These are phyloP conservation scores for Chrysanthemum makinoi DNA, from an alignment of 129 eudicot genomes.

Conservation along the genomic window DNA sequence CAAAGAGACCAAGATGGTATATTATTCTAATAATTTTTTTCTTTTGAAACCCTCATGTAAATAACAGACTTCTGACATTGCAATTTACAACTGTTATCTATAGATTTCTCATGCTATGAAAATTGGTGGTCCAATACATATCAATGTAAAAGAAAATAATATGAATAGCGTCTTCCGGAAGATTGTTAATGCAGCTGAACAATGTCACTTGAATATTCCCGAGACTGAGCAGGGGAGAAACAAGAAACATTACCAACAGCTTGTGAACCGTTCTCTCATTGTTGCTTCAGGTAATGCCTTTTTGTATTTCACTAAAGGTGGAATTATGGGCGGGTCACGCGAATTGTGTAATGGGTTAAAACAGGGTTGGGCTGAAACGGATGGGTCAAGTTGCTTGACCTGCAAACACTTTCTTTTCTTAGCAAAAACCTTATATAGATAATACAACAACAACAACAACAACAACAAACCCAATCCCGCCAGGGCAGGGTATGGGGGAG, in stretches of 20 bases:
- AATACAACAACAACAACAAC: no score
- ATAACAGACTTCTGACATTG: slow-evolving; percentile 13
- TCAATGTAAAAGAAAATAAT: slow-evolving; percentile 66
- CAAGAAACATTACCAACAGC: slow-evolving; percentile 59
- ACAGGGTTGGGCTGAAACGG: no score
- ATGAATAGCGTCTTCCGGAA: slow-evolving; percentile 58
- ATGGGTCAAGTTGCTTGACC: no score
- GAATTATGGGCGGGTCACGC: no score
- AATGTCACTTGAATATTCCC: slow-evolving; percentile 70
- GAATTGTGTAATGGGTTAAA: no score
- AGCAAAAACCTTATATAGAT: no score
- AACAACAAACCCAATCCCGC: no score
- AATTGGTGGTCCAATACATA: slow-evolving; percentile 67
- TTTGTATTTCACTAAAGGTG: slow-evolving; percentile 7
- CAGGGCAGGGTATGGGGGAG: no score
- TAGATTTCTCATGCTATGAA: slow-evolving; percentile 74
- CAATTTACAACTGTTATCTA: slow-evolving; percentile 16
- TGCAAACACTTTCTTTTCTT: no score
- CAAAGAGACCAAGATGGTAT: slow-evolving; percentile 74
- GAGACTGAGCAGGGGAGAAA: slow-evolving; percentile 74
- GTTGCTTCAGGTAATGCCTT: slow-evolving; percentile 56
- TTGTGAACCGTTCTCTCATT: slow-evolving; percentile 60
- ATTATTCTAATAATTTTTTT: neutral
- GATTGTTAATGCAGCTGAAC: slow-evolving; percentile 73
- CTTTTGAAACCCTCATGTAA: neutral